Percentiles rank a stretch among this genome's conserved stretches.
phyloP scores from a whole-genome alignment of 2,329 filamentous ascomycete species.

The Fusarium torulosum region DNA sequence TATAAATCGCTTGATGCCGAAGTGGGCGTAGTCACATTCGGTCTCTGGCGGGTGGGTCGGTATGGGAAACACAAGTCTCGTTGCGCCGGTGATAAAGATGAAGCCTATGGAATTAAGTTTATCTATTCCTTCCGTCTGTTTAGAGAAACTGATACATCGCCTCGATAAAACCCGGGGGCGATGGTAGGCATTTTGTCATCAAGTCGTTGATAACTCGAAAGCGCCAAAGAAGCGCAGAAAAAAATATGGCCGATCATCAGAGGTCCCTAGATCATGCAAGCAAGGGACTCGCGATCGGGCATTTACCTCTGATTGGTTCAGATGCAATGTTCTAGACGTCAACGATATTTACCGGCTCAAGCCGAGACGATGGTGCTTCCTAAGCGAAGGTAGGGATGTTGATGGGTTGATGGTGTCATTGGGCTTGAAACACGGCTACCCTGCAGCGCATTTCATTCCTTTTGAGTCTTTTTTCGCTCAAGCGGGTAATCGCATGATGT shows the following conservation, averaged over 20 bases:
- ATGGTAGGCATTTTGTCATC: not conserved
- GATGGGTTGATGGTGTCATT: constrained; percentile 46
- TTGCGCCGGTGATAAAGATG: not conserved
- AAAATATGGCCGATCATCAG: not conserved
- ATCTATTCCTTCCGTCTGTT: not conserved
- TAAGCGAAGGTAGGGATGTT: constrained; percentile 32
- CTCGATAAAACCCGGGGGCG: not conserved
- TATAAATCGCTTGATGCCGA: constrained; percentile 38
- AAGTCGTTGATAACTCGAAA: not conserved
- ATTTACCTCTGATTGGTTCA: constrained; percentile 25
- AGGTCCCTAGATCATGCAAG: constrained; percentile 29
- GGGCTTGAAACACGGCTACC: constrained; percentile 3
- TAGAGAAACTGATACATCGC: not conserved
- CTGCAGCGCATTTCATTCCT: not conserved
- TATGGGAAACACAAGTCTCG: constrained; percentile 26
- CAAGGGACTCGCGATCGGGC: constrained; percentile 2
- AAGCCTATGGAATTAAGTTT: not conserved
- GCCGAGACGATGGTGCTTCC: constrained; percentile 18
- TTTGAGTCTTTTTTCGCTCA: not conserved
- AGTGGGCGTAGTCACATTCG: constrained; percentile 43
- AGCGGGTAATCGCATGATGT: not conserved
- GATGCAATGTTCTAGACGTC: constrained; percentile 31
- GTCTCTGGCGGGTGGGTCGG: constrained; percentile 34
- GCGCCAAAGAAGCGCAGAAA: constrained; percentile 4
- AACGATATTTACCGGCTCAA: constrained; percentile 36